phyloP scores from a whole-genome alignment of 1,284 basidiomycete genomes.

The Microbotryum violaceum region DNA sequence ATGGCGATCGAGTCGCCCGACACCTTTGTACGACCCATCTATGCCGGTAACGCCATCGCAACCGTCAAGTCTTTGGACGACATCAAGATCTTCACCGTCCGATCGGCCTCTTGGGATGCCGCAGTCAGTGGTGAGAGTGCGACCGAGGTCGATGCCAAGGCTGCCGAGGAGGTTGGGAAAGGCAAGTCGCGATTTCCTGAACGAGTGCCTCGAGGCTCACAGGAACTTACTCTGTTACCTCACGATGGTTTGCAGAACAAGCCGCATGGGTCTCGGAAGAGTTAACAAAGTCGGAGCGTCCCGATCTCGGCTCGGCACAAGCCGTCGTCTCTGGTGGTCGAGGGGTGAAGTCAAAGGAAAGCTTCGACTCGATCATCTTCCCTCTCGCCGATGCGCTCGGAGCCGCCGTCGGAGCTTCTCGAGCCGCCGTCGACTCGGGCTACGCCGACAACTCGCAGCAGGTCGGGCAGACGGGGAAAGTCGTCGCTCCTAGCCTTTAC shows the following conservation, averaged over 20 bases:
- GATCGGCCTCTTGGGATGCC: constrained; percentile 86
- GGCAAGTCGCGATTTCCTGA: constrained; percentile 2
- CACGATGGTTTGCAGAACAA: constrained; percentile 11
- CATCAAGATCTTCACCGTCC: constrained; percentile 91
- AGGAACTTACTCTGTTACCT: neutral
- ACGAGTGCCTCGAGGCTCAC: neutral
- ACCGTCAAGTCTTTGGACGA: constrained; percentile 71
- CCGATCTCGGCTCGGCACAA: constrained; percentile 79
- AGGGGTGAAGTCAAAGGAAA: constrained; percentile 89
- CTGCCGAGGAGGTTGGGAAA: constrained; percentile 49
- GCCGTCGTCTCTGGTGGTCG: constrained; percentile 92
- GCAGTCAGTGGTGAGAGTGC: constrained; percentile 48
- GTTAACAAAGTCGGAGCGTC: constrained; percentile 83
- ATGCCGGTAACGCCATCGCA: constrained; percentile 95
- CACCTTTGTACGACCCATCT: constrained; percentile 87
- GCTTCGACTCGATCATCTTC: constrained; percentile 78
- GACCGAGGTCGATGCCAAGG: constrained; percentile 56
- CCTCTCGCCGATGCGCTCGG: constrained; percentile 88
- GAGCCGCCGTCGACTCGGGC: constrained; percentile 95
- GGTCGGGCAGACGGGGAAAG: constrained; percentile 97
- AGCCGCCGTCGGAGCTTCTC: constrained; percentile 92
- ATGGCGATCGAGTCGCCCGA: constrained; percentile 72
- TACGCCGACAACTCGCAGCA: constrained; percentile 98
- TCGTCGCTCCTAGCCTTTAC: constrained; percentile 72
- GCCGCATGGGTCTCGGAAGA: constrained; percentile 73